Evolutionary conservation across 306 rosid genomes (phyloP).

Genomic region (Trifolium repens): DNA sequence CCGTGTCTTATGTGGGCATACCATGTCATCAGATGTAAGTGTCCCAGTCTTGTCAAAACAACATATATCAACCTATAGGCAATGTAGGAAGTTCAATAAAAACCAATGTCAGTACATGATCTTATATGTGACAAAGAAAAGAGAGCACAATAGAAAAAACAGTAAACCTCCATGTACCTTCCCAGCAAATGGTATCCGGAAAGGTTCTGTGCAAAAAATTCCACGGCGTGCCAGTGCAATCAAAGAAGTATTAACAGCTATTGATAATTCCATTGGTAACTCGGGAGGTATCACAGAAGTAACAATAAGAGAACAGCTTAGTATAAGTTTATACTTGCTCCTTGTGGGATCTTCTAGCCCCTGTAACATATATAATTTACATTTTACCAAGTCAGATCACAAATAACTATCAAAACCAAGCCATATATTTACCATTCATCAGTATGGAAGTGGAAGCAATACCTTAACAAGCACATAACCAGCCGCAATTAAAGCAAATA

Average conservation of each 20-base stretch:
- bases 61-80: constrained; percentile 90
- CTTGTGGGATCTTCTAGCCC: constrained; percentile 98
- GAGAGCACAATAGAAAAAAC: constrained; percentile 31
- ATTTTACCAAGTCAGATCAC: constrained; percentile 30
- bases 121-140: constrained; percentile 22
- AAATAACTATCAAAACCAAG: constrained; percentile 24
- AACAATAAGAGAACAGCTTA: constrained; percentile 96
- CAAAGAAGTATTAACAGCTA: constrained; percentile 97
- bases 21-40: constrained; percentile 99
- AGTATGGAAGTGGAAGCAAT: constrained; percentile 35
- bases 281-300: constrained; percentile 99
- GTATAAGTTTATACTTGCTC: constrained; percentile 98
- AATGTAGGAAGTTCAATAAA: constrained; percentile 37
- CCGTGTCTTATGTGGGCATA: constrained; percentile 43
- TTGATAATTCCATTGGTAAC: constrained; percentile 98
- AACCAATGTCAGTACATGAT: constrained; percentile 25
- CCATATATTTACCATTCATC: constrained; percentile 26
- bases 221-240: constrained; percentile 97
- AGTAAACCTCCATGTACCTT: constrained; percentile 65
- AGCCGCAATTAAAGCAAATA: constrained; percentile 96
- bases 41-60: constrained; percentile 99
- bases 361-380: constrained; percentile 53
- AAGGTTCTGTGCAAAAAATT: constrained; percentile 97
- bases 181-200: constrained; percentile 99
- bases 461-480: constrained; percentile 97